Conservation (phyloP, 108 stramenopile species). For the Seminavis robusta region DNA sequence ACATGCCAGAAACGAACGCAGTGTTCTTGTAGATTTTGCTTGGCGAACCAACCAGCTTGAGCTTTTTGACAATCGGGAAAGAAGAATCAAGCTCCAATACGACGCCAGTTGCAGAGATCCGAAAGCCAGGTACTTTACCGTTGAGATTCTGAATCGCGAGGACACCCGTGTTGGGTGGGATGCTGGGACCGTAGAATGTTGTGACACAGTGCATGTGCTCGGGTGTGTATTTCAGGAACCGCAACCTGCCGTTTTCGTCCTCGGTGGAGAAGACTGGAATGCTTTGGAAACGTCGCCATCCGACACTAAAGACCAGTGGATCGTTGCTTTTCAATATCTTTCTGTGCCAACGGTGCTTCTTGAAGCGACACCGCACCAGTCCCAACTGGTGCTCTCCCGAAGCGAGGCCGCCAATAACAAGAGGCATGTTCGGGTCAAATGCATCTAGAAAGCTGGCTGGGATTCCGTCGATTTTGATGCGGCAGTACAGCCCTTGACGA, state of each 20-base stretch:
- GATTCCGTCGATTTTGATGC: slow-evolving; percentile 82
- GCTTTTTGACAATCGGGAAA: slow-evolving; percentile 95
- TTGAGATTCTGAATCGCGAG: slow-evolving; percentile 87
- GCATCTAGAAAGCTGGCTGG: slow-evolving; percentile 77
- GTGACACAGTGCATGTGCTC: slow-evolving; percentile 99
- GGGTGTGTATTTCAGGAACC: slow-evolving; percentile 98
- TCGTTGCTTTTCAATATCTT: slow-evolving; percentile 92
- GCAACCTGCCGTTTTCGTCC: slow-evolving; percentile 34
- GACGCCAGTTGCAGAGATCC: slow-evolving; percentile 93
- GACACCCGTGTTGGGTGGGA: slow-evolving; percentile 95
- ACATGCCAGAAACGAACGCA: slow-evolving; percentile 99
- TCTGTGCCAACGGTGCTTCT: slow-evolving; percentile 98
- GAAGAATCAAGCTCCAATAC: slow-evolving; percentile 91
- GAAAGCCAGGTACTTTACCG: slow-evolving; percentile 80
- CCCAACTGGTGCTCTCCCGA: slow-evolving; percentile 89
- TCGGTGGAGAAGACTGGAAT: slow-evolving; percentile 86
- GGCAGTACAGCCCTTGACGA: slow-evolving; percentile 93
- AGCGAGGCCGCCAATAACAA: slow-evolving; percentile 93
- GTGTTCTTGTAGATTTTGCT: slow-evolving; percentile 96
- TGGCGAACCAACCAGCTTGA: slow-evolving; percentile 97
- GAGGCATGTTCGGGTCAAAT: slow-evolving; percentile 81
- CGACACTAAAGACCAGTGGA: slow-evolving; percentile 93
- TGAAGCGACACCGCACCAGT: slow-evolving; percentile 86
- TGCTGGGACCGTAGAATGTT: slow-evolving; percentile 92
- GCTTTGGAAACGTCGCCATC: slow-evolving; percentile 97